Evolutionary conservation across 352 stramenopile species (phyloP), one percentile per base, ranked within the genome.

Genomic region (Phytophthora niederhauseri): DNA sequence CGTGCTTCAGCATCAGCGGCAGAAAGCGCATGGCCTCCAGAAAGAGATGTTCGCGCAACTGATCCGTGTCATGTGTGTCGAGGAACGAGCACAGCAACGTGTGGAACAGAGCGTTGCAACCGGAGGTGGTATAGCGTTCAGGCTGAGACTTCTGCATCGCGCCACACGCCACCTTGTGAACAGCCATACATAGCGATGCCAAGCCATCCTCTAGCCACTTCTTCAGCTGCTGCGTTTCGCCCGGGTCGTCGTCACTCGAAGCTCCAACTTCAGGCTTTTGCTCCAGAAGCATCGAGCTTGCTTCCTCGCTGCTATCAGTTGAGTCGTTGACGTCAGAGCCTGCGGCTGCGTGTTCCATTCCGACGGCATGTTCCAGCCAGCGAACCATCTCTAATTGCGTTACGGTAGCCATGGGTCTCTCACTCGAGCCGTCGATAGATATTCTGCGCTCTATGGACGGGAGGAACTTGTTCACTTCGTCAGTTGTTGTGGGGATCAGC

Each of bases 401-500:
- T 6, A 65, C 54, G 53, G 57, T 45, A 41, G 69, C 52, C 56
- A 61, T 64, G 1, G 61, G 24, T 55, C 28, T 36, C 14, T 73
- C 36, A 6, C 48, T 38, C 50, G 69, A 64, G 2, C 72, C 58
- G 17, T 77, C 68, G 9, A 52, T 58, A 28, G 68, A 59, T 38
- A 64, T 52, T 31, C 49, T 66, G 24, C 63, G 64, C 43, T 66
- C 43, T 34, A 77, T 68, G 6, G 28, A 57, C 48, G 75, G 64
- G 8, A 87, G 69, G 22, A 78, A 68, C 22, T 79, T 72, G 24
- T 73, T 73, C 30, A 89, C 66, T 61, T 87, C 75, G 15, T 90
- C 82, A 4, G 77, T 89, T 34, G 78, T 85, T 30, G 80, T 87
- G 15, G 97, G 97, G 71, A 99, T 97, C 31, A 99, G 67, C 51